Percentiles rank a stretch among this genome's conserved stretches.
phyloP scores from a whole-genome alignment of 2,329 filamentous ascomycete genomes.

The Ceratocystis papillata region DNA sequence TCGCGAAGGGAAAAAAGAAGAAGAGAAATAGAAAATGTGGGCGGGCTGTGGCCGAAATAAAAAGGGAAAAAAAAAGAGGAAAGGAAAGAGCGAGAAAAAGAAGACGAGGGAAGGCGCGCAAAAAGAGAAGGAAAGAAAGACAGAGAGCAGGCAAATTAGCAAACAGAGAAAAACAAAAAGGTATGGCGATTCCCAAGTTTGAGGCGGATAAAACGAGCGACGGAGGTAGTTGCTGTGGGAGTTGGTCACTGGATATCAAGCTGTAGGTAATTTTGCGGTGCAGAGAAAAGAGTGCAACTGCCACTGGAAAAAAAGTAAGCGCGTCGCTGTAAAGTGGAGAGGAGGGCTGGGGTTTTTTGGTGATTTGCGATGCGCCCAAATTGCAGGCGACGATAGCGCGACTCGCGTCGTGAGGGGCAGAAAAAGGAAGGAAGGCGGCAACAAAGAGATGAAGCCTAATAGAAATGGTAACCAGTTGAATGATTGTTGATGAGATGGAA shows the following conservation, averaged over 20 bases:
- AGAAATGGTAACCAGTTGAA: background rate
- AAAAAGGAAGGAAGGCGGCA: background rate
- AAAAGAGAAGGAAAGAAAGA: background rate
- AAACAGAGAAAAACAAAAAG: constrained; percentile 5
- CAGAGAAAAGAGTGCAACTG: constrained; percentile 1
- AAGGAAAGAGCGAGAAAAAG: background rate
- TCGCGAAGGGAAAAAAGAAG: background rate
- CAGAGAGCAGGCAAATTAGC: constrained; percentile 3
- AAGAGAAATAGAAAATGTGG: constrained; percentile 8
- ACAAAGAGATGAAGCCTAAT: background rate
- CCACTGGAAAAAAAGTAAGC: background rate
- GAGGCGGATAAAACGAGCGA: constrained; percentile 5
- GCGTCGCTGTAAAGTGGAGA: constrained; percentile 10
- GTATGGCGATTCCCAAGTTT: constrained; percentile 6
- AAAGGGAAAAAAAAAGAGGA: background rate
- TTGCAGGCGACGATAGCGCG: background rate
- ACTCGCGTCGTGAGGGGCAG: background rate
- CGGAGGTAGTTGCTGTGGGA: constrained; percentile 11
- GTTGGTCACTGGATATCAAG: background rate
- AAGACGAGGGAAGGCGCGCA: background rate
- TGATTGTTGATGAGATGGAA: background rate
- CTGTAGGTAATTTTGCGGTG: background rate
- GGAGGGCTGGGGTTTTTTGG: background rate
- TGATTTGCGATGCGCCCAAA: constrained; percentile 12
- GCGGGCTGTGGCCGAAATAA: constrained; percentile 15